Evolutionary conservation across 1,284 basidiomycete species (phyloP), one percentile per base, ranked within the genome.

Genomic region (Flammula alnicola): DNA sequence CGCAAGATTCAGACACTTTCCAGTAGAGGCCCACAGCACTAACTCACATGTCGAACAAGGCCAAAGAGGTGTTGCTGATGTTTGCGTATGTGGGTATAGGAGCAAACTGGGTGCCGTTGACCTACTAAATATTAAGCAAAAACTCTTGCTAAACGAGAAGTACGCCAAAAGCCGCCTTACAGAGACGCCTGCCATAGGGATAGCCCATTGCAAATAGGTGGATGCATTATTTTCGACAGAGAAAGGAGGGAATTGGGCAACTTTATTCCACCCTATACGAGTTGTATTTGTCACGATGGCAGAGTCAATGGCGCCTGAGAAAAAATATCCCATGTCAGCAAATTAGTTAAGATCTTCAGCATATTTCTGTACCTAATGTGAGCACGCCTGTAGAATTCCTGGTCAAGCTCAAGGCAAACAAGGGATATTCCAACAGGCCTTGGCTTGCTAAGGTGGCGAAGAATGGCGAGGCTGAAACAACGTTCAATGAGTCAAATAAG

Each of bases 131-230:
- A 17, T 20, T 35, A 11, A n/a, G n/a, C n/a, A 35, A 33, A 22
- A 36, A 11, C 5, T 8, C 41, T 16, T 53, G 55, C 40, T 47
- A 7, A 37, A 14, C 29, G 10, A 10, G 14, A 8, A 7, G 16
- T 16, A 16, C 38, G 7, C 9, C 4, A 29, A 30, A 31, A 42
- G 26, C 31, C 51, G 38, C 60, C 76, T 45, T 57, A 93, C 84
- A 26, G 79, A 75, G 41, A 93, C 74, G 20, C 71, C 70, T 0
- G 76, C 66, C 31, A 95, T 67, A 4, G 81, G 80, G 42, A 93
- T 79, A 0, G 83, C 79, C 93, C 93, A 95, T 55, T 88, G 86
- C 25, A 94, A 74, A 62, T 94, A 95, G 56, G 83, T 86, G 0
- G 88, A 83, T 11, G 72, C 63, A 56, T 83, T 85, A 51, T 69